These are phyloP conservation scores for Solanum ossicruentum DNA, from an alignment of 257 asterid genomes.

Conservation along the genomic window DNA sequence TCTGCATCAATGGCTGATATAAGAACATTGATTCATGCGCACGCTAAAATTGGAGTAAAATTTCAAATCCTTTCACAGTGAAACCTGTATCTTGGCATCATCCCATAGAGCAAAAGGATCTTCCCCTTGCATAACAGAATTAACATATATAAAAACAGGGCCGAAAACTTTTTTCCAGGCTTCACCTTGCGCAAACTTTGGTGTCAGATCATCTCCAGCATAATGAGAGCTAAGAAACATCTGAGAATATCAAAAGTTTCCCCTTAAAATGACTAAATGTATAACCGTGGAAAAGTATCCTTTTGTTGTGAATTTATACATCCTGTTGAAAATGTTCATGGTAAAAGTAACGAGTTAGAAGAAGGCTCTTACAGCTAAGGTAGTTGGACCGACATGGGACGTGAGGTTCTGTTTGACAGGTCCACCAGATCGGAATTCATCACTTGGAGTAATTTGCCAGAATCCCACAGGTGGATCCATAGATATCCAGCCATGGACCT, in stretches of 20 bases:
- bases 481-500: conserved; percentile 74
- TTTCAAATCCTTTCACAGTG: background rate
- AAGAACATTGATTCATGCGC: background rate
- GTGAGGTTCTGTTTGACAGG: conserved; percentile 72
- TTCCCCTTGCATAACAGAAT: conserved; percentile 23
- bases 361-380: conserved; percentile 32
- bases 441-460: conserved; percentile 57
- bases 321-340: background rate
- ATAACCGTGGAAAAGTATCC: background rate
- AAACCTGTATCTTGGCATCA: conserved; percentile 64
- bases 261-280: background rate
- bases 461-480: conserved; percentile 50
- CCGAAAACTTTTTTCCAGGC: conserved; percentile 82
- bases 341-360: background rate
- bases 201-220: conserved; percentile 57
- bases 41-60: background rate
- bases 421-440: conserved; percentile 66
- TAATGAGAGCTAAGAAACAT: conserved; percentile 73
- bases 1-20: conserved; percentile 14
- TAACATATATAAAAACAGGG: conserved; percentile 68
- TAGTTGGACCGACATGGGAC: conserved; percentile 69
- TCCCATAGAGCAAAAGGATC: conserved; percentile 50
- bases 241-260: conserved; percentile 13
- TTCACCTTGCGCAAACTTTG: conserved; percentile 56
- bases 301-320: background rate